Evolutionary conservation across 192 early-diverging fungal species (phyloP), one percentile per base, ranked within the genome.

Genomic region (Paraglomus brasilianum): DNA sequence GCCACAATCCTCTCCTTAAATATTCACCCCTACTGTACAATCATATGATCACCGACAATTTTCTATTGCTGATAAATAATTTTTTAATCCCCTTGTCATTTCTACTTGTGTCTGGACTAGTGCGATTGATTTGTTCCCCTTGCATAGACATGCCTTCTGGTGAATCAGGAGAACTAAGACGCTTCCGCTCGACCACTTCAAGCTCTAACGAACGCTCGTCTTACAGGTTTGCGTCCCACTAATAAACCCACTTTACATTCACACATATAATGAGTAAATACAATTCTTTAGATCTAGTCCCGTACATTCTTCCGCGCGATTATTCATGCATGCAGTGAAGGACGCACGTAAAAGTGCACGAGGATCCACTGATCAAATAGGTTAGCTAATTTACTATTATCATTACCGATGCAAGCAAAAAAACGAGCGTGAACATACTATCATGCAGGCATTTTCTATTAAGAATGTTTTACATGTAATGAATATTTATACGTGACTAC

Each of bases 321-420:
- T 68, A 43, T 68, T 68, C 13, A 68, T 68, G 50, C 52, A 48
- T 56, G 66, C 66, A 21, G 66, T 68, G 52, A 68, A 68, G 39
- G 66, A 68, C 51, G 66, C 66, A 55, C 52, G 52, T 43, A 68
- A 42, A 68, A 51, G 66, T 30, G 14, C 36, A 42, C 48, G 41
- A 30, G 15, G 38, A 13, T 22, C 24, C 17, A 52, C 49, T 8
- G 66, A 68, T 1, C 52, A 40, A 30, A 4, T 30, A 42, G 51
- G 51, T 68, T 11, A 51, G 51, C 17, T 24, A 17, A 21, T 64
- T 39, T 10, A 42, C 43, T 14, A 15, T 45, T 64, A 19, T 9
- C 21, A 14, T 63, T n/a, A 8, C 17, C 4, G 8, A n/a, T 41
- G 19, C n/a, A 19, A 11, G 46, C 5, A 4, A 14, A 45, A 43